Conservation (phyloP, 305 asterid genomes). For the Striga hermonthica region DNA sequence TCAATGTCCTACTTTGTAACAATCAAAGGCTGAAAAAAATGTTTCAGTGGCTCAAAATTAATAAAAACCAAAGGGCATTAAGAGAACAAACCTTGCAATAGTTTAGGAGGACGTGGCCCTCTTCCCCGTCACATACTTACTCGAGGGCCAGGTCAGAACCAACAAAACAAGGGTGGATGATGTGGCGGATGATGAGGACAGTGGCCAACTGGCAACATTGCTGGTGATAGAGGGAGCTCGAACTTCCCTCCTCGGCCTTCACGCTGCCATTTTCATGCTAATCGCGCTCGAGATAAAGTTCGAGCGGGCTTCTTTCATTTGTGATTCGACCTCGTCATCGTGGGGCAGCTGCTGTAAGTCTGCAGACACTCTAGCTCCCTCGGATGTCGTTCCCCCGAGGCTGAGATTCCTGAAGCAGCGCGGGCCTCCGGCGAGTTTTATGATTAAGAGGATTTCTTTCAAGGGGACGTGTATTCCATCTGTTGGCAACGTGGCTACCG, state of each 20-base stretch:
- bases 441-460: constrained; percentile 75
- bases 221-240: constrained; percentile 96
- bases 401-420: constrained; percentile 95
- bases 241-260: constrained; percentile 89
- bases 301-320: constrained; percentile 84
- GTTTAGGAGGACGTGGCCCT: constrained; percentile 55
- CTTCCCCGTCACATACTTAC: constrained; percentile 90
- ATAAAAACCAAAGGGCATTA: too few relatives aligned
- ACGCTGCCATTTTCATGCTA: constrained; percentile 94
- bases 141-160: constrained; percentile 93
- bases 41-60: too few relatives aligned
- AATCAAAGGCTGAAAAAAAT: too few relatives aligned
- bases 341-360: too few relatives aligned
- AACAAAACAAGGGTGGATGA: constrained; percentile 51
- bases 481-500: constrained; percentile 93
- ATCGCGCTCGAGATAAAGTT: constrained; percentile 94
- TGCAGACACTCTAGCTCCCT: constrained; percentile 3
- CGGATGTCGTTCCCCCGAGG: constrained; percentile 72
- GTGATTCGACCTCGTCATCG: constrained; percentile 32
- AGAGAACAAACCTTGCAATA: too few relatives aligned
- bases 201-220: constrained; percentile 65
- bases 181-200: constrained; percentile 67
- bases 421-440: constrained; percentile 49
- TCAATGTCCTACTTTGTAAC: too few relatives aligned
- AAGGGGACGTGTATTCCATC: constrained; percentile 99